phyloP scores from a whole-genome alignment of 2,329 filamentous ascomycete genomes.

The Penicillium brasilianum region DNA sequence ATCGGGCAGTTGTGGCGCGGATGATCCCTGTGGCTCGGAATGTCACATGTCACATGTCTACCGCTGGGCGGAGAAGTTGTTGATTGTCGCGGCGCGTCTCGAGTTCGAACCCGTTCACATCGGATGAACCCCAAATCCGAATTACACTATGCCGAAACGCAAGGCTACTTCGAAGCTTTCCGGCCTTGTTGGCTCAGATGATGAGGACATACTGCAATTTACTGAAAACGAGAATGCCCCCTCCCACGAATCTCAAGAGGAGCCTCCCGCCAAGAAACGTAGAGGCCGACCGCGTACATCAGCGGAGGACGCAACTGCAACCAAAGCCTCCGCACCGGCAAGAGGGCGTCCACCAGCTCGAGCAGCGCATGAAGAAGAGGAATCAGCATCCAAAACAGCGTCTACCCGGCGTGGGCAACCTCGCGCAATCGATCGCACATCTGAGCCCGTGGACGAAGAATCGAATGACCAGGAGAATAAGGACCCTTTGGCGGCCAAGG shows the following conservation, averaged over 20 bases:
- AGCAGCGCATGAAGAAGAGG: conserved; percentile 29
- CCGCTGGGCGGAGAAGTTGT: conserved; percentile 28
- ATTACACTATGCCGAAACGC: conserved; percentile 45
- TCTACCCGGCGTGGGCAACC: conserved; percentile 38
- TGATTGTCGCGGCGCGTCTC: conserved; percentile 21
- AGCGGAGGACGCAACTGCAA: conserved; percentile 54
- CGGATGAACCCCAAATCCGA: background rate
- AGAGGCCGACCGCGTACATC: conserved; percentile 45
- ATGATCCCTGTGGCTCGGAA: conserved; percentile 25
- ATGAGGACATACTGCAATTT: conserved; percentile 47
- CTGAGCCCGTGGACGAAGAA: conserved; percentile 40
- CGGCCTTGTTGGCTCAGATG: conserved; percentile 54
- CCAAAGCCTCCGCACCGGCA: conserved; percentile 35
- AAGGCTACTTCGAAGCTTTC: conserved; percentile 52
- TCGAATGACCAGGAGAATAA: conserved; percentile 33
- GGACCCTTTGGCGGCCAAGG: conserved; percentile 27
- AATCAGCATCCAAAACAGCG: conserved; percentile 25
- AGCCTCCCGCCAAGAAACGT: conserved; percentile 45
- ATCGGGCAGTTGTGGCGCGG: conserved; percentile 29
- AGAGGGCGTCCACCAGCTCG: conserved; percentile 34
- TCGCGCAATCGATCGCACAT: conserved; percentile 36
- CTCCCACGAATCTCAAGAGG: conserved; percentile 35
- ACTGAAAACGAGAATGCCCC: conserved; percentile 32
- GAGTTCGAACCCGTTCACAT: conserved; percentile 1
- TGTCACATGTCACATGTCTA: conserved; percentile 30